Percentiles rank a stretch among this genome's conserved stretches.
These are phyloP conservation scores for Stachybotrys chlorohalonatus DNA, from an alignment of 2,329 filamentous ascomycete species.

Conservation along the genomic window DNA sequence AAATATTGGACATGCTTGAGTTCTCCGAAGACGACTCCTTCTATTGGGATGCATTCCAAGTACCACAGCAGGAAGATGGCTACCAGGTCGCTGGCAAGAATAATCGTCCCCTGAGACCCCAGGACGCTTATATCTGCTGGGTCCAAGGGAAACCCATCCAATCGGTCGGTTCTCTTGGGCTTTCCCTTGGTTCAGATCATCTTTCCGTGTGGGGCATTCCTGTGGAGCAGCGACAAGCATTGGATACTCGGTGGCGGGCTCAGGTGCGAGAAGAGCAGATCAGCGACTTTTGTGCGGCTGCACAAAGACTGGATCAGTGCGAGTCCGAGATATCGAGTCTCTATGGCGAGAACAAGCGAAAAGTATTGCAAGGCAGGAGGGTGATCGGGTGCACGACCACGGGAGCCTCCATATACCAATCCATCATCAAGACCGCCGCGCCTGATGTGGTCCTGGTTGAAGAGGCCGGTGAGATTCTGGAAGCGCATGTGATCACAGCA, in stretches of 20 bases:
- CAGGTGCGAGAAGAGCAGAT: slow-evolving; percentile 42
- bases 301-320: slow-evolving; percentile 29
- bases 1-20: slow-evolving; percentile 34
- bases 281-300: slow-evolving; percentile 25
- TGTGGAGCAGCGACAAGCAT: slow-evolving; percentile 20
- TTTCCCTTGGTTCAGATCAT: slow-evolving; percentile 7
- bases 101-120: slow-evolving; percentile 30
- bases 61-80: slow-evolving; percentile 35
- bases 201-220: slow-evolving; percentile 43
- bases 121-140: slow-evolving; percentile 12
- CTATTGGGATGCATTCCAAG: slow-evolving; percentile 47
- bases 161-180: background rate
- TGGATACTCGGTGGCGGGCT: slow-evolving; percentile 32
- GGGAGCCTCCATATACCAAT: slow-evolving; percentile 52
- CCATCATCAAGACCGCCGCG: slow-evolving; percentile 40
- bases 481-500: slow-evolving; percentile 53
- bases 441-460: slow-evolving; percentile 59
- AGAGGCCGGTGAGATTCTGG: slow-evolving; percentile 66
- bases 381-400: slow-evolving; percentile 67
- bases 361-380: slow-evolving; percentile 40
- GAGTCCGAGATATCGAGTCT: slow-evolving; percentile 33
- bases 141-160: background rate
- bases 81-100: slow-evolving; percentile 35
- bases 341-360: slow-evolving; percentile 29
- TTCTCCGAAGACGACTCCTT: slow-evolving; percentile 40